Evolutionary conservation across 2,329 filamentous ascomycete species (phyloP).

Genomic region (Colletotrichum sp.): DNA sequence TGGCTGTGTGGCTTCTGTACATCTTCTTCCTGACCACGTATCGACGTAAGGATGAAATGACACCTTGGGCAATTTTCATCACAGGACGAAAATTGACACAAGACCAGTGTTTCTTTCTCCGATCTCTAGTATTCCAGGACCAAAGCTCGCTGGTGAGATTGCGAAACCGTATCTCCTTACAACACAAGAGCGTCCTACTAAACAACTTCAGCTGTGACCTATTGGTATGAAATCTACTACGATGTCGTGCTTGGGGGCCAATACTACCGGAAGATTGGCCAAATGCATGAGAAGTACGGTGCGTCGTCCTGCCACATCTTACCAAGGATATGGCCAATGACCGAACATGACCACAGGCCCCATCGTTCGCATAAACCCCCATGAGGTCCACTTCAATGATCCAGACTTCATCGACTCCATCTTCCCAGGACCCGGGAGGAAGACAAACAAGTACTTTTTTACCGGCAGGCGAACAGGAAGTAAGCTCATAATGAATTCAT

Average conservation of each 20-base stretch:
- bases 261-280: background rate
- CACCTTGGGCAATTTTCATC: background rate
- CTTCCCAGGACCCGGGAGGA: constrained; percentile 25
- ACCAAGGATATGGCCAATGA: background rate
- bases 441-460: constrained; percentile 28
- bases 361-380: background rate
- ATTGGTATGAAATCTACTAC: background rate
- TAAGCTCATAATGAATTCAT: background rate
- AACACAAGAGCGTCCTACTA: background rate
- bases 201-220: background rate
- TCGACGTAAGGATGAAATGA: background rate
- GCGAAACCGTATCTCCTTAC: background rate
- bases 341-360: background rate
- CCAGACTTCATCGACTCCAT: constrained; percentile 27
- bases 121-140: background rate
- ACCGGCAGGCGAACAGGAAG: constrained; percentile 32
- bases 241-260: background rate
- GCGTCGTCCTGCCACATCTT: background rate
- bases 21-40: background rate
- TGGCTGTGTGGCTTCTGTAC: background rate
- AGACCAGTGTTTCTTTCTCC: background rate
- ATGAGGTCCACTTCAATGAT: background rate
- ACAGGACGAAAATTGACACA: too few relatives aligned
- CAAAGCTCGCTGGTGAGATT: background rate
- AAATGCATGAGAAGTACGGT: background rate